Evolutionary conservation across 2,329 filamentous ascomycete genomes (phyloP).

Genomic region (Ophiostoma angusticollis): DNA sequence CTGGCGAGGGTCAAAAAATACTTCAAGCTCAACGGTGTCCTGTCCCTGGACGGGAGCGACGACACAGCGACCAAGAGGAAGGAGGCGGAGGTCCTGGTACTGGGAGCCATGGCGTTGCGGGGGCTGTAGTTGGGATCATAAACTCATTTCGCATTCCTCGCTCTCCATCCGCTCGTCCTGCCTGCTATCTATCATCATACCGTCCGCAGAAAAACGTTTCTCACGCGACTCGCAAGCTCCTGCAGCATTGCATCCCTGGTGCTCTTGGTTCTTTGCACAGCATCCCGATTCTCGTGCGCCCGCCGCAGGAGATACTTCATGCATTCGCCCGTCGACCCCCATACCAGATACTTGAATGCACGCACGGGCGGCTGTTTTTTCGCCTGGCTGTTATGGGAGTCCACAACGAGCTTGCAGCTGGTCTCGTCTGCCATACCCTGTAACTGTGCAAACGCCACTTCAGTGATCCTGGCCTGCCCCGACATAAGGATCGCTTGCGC

Average conservation of each 20-base stretch:
- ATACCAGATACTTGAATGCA: conserved; percentile 55
- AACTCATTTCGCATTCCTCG: background rate
- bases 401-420: conserved; percentile 45
- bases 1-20: conserved; percentile 62
- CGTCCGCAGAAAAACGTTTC: conserved; percentile 26
- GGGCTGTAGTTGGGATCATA: conserved; percentile 31
- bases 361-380: conserved; percentile 17
- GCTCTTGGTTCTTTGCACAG: conserved; percentile 48
- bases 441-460: conserved; percentile 60
- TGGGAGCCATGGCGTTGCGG: conserved; percentile 68
- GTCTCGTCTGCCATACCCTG: conserved; percentile 96
- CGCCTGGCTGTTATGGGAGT: conserved; percentile 3
- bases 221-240: conserved; percentile 46
- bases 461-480: conserved; percentile 26
- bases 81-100: conserved; percentile 54
- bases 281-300: conserved; percentile 63
- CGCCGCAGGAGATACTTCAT: conserved; percentile 68
- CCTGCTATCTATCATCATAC: too few species aligned
- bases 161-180: background rate
- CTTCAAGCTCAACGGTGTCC: conserved; percentile 65
- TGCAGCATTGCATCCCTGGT: conserved; percentile 49
- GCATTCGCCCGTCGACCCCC: conserved; percentile 65
- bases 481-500: conserved; percentile 39
- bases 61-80: conserved; percentile 28
- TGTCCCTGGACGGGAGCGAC: conserved; percentile 24